Evolutionary conservation across 129 eudicot genomes (phyloP).

Genomic region (Artemisia annua): DNA sequence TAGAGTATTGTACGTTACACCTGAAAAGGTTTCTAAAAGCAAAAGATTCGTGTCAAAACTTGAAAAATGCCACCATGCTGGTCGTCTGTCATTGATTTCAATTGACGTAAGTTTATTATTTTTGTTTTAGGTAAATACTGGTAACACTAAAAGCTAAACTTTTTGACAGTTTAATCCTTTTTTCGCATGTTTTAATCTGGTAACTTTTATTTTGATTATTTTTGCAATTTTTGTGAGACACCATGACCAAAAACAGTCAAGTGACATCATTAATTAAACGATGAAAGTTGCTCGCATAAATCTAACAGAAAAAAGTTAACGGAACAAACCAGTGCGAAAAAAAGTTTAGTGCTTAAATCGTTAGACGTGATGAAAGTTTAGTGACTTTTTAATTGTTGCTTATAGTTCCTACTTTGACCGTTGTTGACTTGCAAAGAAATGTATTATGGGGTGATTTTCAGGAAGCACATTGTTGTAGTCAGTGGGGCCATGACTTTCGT

Average conservation of each 20-base stretch:
- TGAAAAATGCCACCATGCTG: slow-evolving; percentile 95
- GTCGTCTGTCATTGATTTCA: slow-evolving; percentile 87
- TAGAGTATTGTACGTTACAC: slow-evolving; percentile 87
- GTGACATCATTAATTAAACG: too few relatives aligned
- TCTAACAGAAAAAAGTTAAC: too few relatives aligned
- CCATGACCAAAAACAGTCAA: too few relatives aligned
- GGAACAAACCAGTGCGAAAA: too few relatives aligned
- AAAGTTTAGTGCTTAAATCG: too few relatives aligned
- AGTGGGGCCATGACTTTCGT: slow-evolving; percentile 99
- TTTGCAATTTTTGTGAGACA: too few relatives aligned
- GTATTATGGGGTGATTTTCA: slow-evolving; percentile 25
- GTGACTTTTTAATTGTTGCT: background rate
- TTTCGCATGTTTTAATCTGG: too few relatives aligned
- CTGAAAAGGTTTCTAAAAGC: slow-evolving; percentile 97
- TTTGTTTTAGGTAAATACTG: background rate
- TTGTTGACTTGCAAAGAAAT: background rate
- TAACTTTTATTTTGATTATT: too few relatives aligned
- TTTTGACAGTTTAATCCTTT: too few relatives aligned
- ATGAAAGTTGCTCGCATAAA: too few relatives aligned
- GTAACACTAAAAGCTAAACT: too few relatives aligned
- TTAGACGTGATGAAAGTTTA: too few relatives aligned
- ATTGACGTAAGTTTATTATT: slow-evolving; percentile 62
- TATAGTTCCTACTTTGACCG: background rate
- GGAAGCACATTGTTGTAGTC: slow-evolving; percentile 99
- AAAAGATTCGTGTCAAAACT: slow-evolving; percentile 97